Evolutionary conservation across 148 eudicot genomes (phyloP).

Genomic region (Oxyria digyna): DNA sequence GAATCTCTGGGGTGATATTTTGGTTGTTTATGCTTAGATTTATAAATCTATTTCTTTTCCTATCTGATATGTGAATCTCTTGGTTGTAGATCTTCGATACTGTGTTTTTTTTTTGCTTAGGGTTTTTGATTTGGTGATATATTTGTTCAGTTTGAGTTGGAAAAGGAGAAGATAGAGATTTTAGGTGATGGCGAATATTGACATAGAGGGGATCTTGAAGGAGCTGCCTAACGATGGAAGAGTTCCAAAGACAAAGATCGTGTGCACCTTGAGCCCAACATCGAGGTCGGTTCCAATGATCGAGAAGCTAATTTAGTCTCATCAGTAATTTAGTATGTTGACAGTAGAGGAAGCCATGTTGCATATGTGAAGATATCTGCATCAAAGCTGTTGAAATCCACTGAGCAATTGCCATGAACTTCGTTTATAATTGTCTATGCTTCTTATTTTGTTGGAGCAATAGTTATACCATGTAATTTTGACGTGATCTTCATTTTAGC

Average conservation of each 20-base stretch:
- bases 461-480: too few relatives aligned
- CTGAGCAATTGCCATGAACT: too few relatives aligned
- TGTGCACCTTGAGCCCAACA: constrained; percentile 54
- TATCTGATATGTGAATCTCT: neutral
- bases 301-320: too few relatives aligned
- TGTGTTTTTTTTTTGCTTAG: too few relatives aligned
- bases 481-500: too few relatives aligned
- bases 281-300: constrained; percentile 47
- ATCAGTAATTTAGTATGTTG: too few relatives aligned
- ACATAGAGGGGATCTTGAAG: constrained; percentile 65
- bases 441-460: too few relatives aligned
- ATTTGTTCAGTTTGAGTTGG: neutral
- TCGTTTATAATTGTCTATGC: too few relatives aligned
- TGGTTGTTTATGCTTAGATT: neutral
- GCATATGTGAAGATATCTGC: too few relatives aligned
- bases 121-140: neutral
- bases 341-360: too few relatives aligned
- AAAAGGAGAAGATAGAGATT: neutral
- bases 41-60: neutral
- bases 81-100: neutral
- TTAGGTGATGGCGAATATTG: constrained; percentile 52
- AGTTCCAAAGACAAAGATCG: constrained; percentile 58
- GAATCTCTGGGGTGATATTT: neutral
- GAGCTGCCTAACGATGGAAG: constrained; percentile 47
- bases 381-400: too few relatives aligned